Base-by-base conservation (phyloP, 108 stramenopile species). In the Chaetoceros tenuissimus region DNA sequence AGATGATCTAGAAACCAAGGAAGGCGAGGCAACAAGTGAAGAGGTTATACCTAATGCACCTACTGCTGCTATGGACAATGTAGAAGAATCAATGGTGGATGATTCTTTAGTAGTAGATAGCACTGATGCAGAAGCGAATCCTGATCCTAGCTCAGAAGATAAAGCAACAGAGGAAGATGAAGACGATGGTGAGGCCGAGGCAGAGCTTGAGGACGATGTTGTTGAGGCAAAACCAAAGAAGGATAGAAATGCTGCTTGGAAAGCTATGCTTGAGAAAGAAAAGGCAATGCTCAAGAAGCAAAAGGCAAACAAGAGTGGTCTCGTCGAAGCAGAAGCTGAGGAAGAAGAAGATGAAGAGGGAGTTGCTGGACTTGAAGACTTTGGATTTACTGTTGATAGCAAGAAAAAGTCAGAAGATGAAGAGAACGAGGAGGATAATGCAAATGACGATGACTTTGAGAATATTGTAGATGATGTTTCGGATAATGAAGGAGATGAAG, bases 261-360 rank as follows among this genome's bases (percentile, higher is more conserved):
- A 87, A 56, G 85, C 73, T 43, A 80, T 89, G 78, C 73, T 93
- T 23, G 24, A 66, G 24, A 77, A 77, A 55, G 92, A 93, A 59
- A 86, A 80, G 28, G 78, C 74, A 31, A 64, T 64, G 46, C 52
- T 82, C 34, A 87, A 87, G 62, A 84, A 83, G 57, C 66, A 56
- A 20, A 82, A 85, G 66, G 55, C 48, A 31, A 67, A 59, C 17
- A 81, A 79, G 47, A 65, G 75, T 21, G 77, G 69, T 2, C 68
- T 78, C 23, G 72, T 93, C 1, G 79, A 89, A n/a, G 84, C 78
- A 27, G 85, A 87, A 47, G 87, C 88, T 53, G 91, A 88, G 55
- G 92, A 93, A 58, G 91, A 92, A 60, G 92, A 93, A 68, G 92
- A 93, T 53, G 92, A 93, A 54, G 92, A 89, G 48, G 85, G 77